Evolutionary conservation across 2,329 filamentous ascomycete species (phyloP).

Genomic region (Orbilia javanica): DNA sequence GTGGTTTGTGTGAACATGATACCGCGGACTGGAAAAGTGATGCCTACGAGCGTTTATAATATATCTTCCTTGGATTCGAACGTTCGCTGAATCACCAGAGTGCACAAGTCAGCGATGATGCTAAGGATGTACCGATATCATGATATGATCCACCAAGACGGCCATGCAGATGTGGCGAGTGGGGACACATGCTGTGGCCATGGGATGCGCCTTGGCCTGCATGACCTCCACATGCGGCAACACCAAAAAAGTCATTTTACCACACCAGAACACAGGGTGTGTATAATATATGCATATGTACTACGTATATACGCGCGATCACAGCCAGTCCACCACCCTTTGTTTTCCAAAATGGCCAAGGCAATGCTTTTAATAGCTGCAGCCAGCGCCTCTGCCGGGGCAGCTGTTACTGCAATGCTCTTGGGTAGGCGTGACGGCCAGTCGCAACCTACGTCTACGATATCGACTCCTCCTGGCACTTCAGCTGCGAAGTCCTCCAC

Average conservation of each 20-base stretch:
- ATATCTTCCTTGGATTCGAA: too few relatives aligned
- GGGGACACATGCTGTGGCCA: not conserved
- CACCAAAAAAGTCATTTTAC: constrained; percentile 7
- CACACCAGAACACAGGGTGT: not conserved
- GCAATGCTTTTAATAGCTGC: constrained; percentile 80
- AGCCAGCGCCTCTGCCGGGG: constrained; percentile 80
- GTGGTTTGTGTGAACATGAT: too few relatives aligned
- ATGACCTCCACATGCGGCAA: constrained; percentile 32
- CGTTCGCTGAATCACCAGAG: too few relatives aligned
- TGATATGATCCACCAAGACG: too few relatives aligned
- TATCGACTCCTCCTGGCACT: constrained; percentile 62
- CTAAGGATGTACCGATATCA: too few relatives aligned
- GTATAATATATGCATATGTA: not conserved
- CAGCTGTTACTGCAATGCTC: constrained; percentile 77
- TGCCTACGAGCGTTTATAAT: too few relatives aligned
- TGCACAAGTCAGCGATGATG: too few relatives aligned
- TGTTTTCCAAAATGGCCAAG: constrained; percentile 76
- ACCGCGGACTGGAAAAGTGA: too few relatives aligned
- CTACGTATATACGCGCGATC: too few relatives aligned
- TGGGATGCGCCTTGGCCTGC: constrained; percentile 6
- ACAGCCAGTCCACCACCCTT: not conserved
- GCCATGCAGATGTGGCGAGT: too few relatives aligned
- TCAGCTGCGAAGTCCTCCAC: constrained; percentile 60
- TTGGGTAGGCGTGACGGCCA: constrained; percentile 64
- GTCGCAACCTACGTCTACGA: constrained; percentile 62